Percentiles rank a stretch among this genome's conserved stretches.
These are phyloP conservation scores for Lactifluus hygrophoroides DNA, from an alignment of 768 basidiomycete genomes.

Conservation along the genomic window DNA sequence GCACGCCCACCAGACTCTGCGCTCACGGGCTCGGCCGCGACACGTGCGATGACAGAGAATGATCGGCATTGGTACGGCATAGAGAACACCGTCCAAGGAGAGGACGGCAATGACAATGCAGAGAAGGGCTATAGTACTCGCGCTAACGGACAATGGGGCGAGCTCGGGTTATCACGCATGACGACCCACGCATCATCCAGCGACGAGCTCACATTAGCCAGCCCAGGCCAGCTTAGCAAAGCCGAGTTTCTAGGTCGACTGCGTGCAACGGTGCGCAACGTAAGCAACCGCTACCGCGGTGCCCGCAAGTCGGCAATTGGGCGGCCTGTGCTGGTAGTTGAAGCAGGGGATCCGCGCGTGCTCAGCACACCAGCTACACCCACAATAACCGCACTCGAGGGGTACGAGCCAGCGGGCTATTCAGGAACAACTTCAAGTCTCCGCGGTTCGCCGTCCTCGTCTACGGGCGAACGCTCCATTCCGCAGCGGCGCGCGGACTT, in stretches of 20 bases:
- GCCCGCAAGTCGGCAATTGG: conserved; percentile 41
- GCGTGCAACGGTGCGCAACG: conserved; percentile 53
- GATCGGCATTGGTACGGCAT: conserved; percentile 67
- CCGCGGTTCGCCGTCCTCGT: conserved; percentile 51
- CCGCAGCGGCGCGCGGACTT: conserved; percentile 64
- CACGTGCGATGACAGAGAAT: conserved; percentile 48
- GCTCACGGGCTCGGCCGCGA: conserved; percentile 49
- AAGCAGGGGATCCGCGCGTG: conserved; percentile 11
- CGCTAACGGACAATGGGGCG: conserved; percentile 27
- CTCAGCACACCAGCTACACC: conserved; percentile 9
- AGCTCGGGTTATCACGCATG: conserved; percentile 43
- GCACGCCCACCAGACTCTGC: conserved; percentile 54
- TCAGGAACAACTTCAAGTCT: conserved; percentile 40
- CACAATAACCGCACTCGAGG: conserved; percentile 11
- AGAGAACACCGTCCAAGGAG: conserved; percentile 25
- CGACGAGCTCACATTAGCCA: conserved; percentile 24
- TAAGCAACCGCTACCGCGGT: conserved; percentile 48
- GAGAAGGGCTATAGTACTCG: conserved; percentile 30
- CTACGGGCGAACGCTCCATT: conserved; percentile 56
- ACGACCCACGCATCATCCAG: conserved; percentile 21
- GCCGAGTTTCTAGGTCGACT: conserved; percentile 59
- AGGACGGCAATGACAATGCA: not conserved
- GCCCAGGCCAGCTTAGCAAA: conserved; percentile 59
- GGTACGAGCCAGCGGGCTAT: conserved; percentile 26
- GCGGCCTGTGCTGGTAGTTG: conserved; percentile 42